These are phyloP conservation scores for Boletus subparvulus DNA, from an alignment of 768 basidiomycete species.

Conservation along the genomic window DNA sequence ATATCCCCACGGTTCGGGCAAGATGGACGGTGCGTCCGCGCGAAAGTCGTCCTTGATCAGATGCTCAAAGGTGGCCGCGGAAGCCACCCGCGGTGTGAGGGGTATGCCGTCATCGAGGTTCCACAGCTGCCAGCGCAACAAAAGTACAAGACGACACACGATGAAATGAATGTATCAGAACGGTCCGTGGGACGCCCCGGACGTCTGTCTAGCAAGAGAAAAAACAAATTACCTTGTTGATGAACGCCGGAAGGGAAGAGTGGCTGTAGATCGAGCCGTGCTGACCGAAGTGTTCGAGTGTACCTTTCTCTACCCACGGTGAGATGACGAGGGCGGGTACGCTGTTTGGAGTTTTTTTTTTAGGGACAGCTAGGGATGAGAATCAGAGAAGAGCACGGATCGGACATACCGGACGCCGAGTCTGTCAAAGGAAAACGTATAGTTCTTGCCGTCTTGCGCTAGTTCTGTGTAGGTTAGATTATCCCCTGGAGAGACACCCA, in stretches of 20 bases:
- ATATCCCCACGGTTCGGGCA: slow-evolving; percentile 26
- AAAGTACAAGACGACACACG: too few relatives aligned
- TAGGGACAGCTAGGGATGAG: neutral
- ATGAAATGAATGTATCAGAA: neutral
- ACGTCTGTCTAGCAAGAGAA: too few relatives aligned
- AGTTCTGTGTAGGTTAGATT: slow-evolving; percentile 23
- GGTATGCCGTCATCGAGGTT: slow-evolving; percentile 23
- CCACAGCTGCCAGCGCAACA: slow-evolving; percentile 15
- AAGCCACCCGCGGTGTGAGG: slow-evolving; percentile 21
- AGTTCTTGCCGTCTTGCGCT: slow-evolving; percentile 17
- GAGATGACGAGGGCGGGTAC: slow-evolving; percentile 24
- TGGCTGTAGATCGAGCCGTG: slow-evolving; percentile 21
- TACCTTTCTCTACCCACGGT: slow-evolving; percentile 25
- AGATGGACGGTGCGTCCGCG: slow-evolving; percentile 6
- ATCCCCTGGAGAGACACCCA: slow-evolving; percentile 24
- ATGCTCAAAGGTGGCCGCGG: slow-evolving; percentile 25
- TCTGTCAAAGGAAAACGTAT: slow-evolving; percentile 25
- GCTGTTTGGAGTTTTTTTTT: neutral
- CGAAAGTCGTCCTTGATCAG: slow-evolving; percentile 24
- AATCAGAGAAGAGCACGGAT: neutral
- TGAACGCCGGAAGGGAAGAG: slow-evolving; percentile 21
- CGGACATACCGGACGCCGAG: slow-evolving; percentile 23
- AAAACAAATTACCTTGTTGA: slow-evolving; percentile 18
- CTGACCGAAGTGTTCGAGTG: slow-evolving; percentile 8
- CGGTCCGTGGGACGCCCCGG: neutral